These are phyloP conservation scores for Fistulifera solaris DNA, from an alignment of 108 stramenopile genomes.

Conservation along the genomic window DNA sequence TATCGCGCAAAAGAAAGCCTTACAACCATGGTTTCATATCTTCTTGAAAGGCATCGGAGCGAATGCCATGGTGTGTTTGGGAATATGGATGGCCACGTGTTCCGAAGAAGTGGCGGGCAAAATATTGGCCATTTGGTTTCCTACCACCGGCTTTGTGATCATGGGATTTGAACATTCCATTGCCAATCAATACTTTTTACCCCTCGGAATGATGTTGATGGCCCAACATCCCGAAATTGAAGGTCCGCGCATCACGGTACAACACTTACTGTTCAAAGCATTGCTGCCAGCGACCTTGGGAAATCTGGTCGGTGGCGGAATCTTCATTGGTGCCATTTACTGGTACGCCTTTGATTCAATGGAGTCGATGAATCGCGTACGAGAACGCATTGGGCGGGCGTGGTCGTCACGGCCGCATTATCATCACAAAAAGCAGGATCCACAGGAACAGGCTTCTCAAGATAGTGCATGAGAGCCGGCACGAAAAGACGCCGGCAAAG, in stretches of 20 bases:
- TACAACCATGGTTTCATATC: constrained; percentile 11
- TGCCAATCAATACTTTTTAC: constrained; percentile 72
- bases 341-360: constrained; percentile 37
- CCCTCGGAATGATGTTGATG: constrained; percentile 48
- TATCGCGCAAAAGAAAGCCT: constrained; percentile 28
- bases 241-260: constrained; percentile 15
- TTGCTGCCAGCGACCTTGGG: constrained; percentile 13
- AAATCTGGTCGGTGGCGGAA: constrained; percentile 25
- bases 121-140: constrained; percentile 32
- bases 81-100: constrained; percentile 29
- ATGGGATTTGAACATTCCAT: constrained; percentile 52
- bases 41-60: constrained; percentile 35
- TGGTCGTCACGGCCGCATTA: too few species aligned
- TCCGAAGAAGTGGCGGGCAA: constrained; percentile 37
- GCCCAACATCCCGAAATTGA: background rate
- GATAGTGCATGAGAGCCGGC: too few species aligned
- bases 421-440: too few species aligned
- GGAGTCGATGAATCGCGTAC: constrained; percentile 4
- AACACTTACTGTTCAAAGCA: constrained; percentile 11
- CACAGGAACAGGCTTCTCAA: too few species aligned
- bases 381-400: too few species aligned
- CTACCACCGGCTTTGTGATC: constrained; percentile 34
- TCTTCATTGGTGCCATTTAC: constrained; percentile 31
- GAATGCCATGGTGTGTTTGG: constrained; percentile 41
- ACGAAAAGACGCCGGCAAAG: too few species aligned